Percentiles rank a stretch among this genome's conserved stretches.
phyloP scores from a whole-genome alignment of 441 rosid species.

The Biscutella laevigata region DNA sequence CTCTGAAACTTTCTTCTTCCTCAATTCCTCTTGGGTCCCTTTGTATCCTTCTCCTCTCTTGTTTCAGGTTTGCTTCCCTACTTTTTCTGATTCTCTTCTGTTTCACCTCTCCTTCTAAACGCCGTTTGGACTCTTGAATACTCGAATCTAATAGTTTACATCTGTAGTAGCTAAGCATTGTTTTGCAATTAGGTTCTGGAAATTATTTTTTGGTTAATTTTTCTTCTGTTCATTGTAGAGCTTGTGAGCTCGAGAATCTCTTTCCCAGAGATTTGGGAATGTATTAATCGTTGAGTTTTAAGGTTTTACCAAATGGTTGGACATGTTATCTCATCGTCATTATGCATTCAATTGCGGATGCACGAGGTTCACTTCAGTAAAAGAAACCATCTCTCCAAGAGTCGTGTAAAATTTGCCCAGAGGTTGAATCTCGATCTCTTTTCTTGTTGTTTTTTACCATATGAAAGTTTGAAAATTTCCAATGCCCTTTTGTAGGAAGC shows the following conservation, averaged over 20 bases:
- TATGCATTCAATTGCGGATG: constrained; percentile 34
- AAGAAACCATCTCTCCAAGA: constrained; percentile 14
- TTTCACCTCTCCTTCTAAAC: too few species aligned
- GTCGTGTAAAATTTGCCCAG: constrained; percentile 17
- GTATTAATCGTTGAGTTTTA: constrained; percentile 17
- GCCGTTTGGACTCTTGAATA: constrained; percentile 7
- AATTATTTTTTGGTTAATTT: background rate
- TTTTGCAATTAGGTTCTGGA: background rate
- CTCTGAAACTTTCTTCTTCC: constrained; percentile 14
- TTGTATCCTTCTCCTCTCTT: constrained; percentile 1
- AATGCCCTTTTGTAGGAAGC: constrained; percentile 28
- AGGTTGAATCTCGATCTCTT: constrained; percentile 21
- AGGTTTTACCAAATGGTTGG: constrained; percentile 39
- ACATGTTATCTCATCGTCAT: constrained; percentile 28
- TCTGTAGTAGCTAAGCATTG: background rate
- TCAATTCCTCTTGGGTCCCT: too few species aligned
- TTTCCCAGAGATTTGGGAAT: constrained; percentile 6
- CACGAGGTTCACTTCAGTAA: constrained; percentile 22
- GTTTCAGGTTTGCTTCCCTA: background rate
- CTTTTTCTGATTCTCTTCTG: background rate
- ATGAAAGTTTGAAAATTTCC: background rate
- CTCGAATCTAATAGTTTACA: background rate
- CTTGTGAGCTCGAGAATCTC: background rate
- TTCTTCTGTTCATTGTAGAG: constrained; percentile 1
- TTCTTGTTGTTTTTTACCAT: background rate